Conservation (phyloP, 108 stramenopile species). For the Nitzschia sp. region DNA sequence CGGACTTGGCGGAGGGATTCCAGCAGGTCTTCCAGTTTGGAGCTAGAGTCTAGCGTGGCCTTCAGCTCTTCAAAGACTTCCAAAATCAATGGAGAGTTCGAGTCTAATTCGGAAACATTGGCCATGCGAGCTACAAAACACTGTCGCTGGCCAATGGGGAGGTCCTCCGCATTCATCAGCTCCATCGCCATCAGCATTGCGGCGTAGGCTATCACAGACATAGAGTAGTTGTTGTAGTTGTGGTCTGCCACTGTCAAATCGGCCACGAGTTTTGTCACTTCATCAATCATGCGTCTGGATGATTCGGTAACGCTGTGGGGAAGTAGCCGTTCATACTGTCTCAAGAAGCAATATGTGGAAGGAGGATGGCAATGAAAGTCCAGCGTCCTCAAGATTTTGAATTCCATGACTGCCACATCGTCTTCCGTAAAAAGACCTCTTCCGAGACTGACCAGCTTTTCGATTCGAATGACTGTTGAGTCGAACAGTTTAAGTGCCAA, state of each 20-base stretch:
- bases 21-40: slow-evolving; percentile 12
- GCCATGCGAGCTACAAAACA: slow-evolving; percentile 25
- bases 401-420: slow-evolving; percentile 60
- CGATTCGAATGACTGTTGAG: slow-evolving; percentile 47
- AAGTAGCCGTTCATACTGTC: slow-evolving; percentile 41
- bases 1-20: background rate
- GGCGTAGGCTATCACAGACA: slow-evolving; percentile 43
- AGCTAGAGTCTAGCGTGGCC: slow-evolving; percentile 1
- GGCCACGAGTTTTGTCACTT: slow-evolving; percentile 39
- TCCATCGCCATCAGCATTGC: slow-evolving; percentile 51
- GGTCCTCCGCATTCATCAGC: slow-evolving; percentile 24
- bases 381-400: slow-evolving; percentile 46
- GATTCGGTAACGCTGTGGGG: slow-evolving; percentile 26
- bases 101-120: slow-evolving; percentile 9
- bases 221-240: slow-evolving; percentile 34
- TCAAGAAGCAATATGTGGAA: slow-evolving; percentile 52
- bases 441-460: slow-evolving; percentile 42
- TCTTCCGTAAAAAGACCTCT: slow-evolving; percentile 50
- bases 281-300: slow-evolving; percentile 30
- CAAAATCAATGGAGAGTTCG: slow-evolving; percentile 5
- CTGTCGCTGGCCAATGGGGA: slow-evolving; percentile 29
- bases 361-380: slow-evolving; percentile 74
- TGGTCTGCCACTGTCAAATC: slow-evolving; percentile 42
- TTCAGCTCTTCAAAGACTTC: slow-evolving; percentile 26
- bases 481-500: slow-evolving; percentile 61